phyloP scores from a whole-genome alignment of 495 filamentous ascomycete species.

The Pyrenula aspistea region DNA sequence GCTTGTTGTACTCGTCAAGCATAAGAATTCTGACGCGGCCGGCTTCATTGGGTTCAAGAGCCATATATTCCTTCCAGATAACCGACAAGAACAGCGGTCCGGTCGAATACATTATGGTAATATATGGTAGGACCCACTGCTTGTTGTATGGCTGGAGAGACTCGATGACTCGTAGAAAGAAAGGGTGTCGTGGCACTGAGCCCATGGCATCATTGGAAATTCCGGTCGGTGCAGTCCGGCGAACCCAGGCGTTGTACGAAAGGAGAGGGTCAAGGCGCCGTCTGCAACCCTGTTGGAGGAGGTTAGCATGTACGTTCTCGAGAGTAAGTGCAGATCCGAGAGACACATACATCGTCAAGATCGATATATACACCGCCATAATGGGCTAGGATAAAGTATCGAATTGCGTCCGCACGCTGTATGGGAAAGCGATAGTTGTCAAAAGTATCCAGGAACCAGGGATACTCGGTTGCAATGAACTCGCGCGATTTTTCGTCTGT shows the following conservation, averaged over 20 bases:
- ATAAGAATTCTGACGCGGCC: conserved; percentile 39
- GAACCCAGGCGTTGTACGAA: conserved; percentile 71
- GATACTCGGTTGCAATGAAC: conserved; percentile 68
- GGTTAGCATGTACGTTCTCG: background rate
- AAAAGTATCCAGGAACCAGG: conserved; percentile 79
- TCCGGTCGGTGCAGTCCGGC: conserved; percentile 68
- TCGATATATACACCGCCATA: conserved; percentile 87
- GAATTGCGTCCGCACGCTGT: conserved; percentile 76
- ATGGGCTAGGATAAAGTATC: conserved; percentile 76
- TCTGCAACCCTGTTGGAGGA: conserved; percentile 54
- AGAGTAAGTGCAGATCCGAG: background rate
- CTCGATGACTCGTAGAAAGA: conserved; percentile 66
- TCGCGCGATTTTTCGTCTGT: conserved; percentile 63
- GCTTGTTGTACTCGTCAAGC: conserved; percentile 56
- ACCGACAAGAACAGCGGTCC: conserved; percentile 77
- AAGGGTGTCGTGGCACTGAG: conserved; percentile 66
- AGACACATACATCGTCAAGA: conserved; percentile 63
- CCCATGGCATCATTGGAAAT: conserved; percentile 89
- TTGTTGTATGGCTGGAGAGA: conserved; percentile 57
- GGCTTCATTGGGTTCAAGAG: conserved; percentile 17
- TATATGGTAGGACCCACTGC: conserved; percentile 71
- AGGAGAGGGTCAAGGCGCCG: conserved; percentile 70
- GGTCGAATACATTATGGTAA: conserved; percentile 80
- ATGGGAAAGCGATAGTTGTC: conserved; percentile 72
- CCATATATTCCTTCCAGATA: conserved; percentile 71